Evolutionary conservation across 768 basidiomycete species (phyloP).

Genomic region (Rhodotorula babjevae): DNA sequence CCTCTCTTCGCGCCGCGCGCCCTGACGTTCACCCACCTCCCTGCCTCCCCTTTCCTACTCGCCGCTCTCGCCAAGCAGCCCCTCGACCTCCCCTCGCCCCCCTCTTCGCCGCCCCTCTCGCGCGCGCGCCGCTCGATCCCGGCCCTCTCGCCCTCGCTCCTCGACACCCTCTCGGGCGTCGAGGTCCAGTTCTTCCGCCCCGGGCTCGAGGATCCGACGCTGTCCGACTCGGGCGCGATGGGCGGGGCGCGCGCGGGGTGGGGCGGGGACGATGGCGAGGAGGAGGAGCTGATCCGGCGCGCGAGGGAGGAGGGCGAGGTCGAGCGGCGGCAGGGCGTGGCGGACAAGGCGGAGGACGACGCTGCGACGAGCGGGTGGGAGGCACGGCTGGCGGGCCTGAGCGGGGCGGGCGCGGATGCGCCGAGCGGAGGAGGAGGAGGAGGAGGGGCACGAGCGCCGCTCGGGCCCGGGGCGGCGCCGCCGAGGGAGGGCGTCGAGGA

Average conservation of each 20-base stretch:
- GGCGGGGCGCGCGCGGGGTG: too few relatives aligned
- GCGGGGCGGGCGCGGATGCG: not conserved
- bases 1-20: too few relatives aligned
- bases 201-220: not conserved
- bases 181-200: slow-evolving; percentile 18
- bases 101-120: not conserved
- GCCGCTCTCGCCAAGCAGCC: not conserved
- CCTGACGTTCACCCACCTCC: too few relatives aligned
- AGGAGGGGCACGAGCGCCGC: too few relatives aligned
- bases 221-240: too few relatives aligned
- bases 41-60: too few relatives aligned
- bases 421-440: not conserved
- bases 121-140: not conserved
- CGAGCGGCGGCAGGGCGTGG: not conserved
- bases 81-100: not conserved
- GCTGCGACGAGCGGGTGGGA: not conserved
- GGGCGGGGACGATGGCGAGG: not conserved
- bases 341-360: not conserved
- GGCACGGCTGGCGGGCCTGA: not conserved
- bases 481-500: not conserved
- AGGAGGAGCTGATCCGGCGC: not conserved
- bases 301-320: not conserved
- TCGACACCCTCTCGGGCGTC: slow-evolving; percentile 14
- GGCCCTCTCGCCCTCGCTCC: not conserved
- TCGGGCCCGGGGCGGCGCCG: not conserved